Percentiles rank a stretch among this genome's conserved stretches.
Evolutionary conservation across 73 alveolate genomes (phyloP).

Genomic region (Loxodes magnus): DNA sequence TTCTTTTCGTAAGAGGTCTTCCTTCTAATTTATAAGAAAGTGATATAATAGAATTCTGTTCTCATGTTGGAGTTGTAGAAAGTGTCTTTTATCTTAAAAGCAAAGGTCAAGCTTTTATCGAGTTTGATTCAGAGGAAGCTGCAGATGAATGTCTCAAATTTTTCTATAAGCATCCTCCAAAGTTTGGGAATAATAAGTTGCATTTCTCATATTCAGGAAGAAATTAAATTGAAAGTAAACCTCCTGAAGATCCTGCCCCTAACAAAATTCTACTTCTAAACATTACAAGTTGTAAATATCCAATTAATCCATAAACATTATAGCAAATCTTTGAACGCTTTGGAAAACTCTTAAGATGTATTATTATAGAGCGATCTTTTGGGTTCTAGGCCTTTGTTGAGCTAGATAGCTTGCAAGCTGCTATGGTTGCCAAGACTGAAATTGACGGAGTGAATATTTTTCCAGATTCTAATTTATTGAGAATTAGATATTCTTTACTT

Average conservation of each 20-base stretch:
- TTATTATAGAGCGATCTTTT: not conserved
- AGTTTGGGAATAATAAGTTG: not conserved
- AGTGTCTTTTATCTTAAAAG: conserved; percentile 4
- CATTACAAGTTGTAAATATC: conserved; percentile 5
- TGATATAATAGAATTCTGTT: conserved; percentile 10
- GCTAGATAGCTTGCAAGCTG: not conserved
- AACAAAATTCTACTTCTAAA: not conserved
- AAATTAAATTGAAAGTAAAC: not conserved
- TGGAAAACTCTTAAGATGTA: not conserved
- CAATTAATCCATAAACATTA: conserved; percentile 1
- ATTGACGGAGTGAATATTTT: not conserved
- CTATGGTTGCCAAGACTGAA: not conserved
- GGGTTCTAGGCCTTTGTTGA: conserved; percentile 2
- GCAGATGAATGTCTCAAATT: conserved; percentile 11
- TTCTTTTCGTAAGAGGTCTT: conserved; percentile 16
- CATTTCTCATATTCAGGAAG: conserved; percentile 15
- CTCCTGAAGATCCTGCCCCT: conserved; percentile 6
- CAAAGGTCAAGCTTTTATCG: conserved; percentile 11
- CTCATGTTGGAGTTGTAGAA: conserved; percentile 18
- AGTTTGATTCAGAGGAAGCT: conserved; percentile 16
- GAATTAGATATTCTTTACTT: no score
- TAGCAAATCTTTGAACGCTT: not conserved
- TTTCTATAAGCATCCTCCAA: conserved; percentile 1
- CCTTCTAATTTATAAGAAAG: conserved; percentile 6
- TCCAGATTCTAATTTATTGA: not conserved